phyloP scores from a whole-genome alignment of 2,329 filamentous ascomycete genomes.

The Xylariales sp. region DNA sequence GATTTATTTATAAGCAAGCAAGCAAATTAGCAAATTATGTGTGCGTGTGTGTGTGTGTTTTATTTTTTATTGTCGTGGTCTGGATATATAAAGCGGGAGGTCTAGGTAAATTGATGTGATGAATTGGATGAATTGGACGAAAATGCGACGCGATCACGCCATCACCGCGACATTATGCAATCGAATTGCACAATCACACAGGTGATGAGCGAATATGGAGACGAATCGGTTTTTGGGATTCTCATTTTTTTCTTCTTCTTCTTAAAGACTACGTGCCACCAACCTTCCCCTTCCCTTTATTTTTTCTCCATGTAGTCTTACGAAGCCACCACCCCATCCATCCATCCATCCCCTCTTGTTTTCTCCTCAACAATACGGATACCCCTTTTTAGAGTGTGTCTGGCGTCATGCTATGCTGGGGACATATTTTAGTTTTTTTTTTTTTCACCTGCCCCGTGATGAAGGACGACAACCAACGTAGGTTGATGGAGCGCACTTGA shows the following conservation, averaged over 20 bases:
- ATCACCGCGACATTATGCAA: slow-evolving; percentile 48
- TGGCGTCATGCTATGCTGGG: slow-evolving; percentile 33
- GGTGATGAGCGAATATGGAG: slow-evolving; percentile 11
- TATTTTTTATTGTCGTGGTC: background rate
- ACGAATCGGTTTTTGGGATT: background rate
- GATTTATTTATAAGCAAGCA: background rate
- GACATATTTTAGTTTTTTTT: slow-evolving; percentile 20
- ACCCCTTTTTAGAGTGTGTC: slow-evolving; percentile 39
- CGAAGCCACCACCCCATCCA: slow-evolving; percentile 1
- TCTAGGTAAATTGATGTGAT: slow-evolving; percentile 37
- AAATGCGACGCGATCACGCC: slow-evolving; percentile 44
- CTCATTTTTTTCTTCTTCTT: background rate
- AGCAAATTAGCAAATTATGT: background rate
- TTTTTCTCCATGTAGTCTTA: slow-evolving; percentile 3
- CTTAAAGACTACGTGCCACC: background rate
- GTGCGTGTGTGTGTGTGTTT: too few species aligned
- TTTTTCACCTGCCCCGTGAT: slow-evolving; percentile 9
- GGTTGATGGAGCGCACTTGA: slow-evolving; percentile 18
- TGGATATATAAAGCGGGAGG: slow-evolving; percentile 6
- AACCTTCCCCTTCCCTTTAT: background rate
- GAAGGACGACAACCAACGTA: slow-evolving; percentile 7
- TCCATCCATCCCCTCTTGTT: slow-evolving; percentile 3
- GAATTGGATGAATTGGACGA: slow-evolving; percentile 29
- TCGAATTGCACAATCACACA: slow-evolving; percentile 37
- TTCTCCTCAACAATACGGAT: slow-evolving; percentile 32